A percentile compares a stretch with the other conserved stretches of the same genome.
phyloP scores from a whole-genome alignment of 140 eudicot genomes.

The Oenanthe javanica region DNA sequence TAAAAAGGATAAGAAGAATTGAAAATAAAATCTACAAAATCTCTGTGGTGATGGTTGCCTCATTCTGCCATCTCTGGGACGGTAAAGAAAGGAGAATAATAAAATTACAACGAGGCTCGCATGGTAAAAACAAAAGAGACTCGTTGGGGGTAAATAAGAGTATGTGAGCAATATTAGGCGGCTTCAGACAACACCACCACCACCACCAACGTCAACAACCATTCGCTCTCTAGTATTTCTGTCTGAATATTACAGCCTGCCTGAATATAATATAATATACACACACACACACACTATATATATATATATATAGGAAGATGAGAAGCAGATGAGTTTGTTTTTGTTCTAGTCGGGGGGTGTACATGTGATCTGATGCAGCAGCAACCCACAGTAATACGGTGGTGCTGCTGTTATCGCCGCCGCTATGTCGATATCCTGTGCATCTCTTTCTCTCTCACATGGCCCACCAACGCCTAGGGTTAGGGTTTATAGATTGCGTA shows the following conservation, averaged over 20 bases:
- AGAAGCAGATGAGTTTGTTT: not conserved
- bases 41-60: too few relatives aligned
- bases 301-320: not conserved
- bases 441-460: not conserved
- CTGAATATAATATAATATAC: too few relatives aligned
- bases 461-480: not conserved
- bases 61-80: too few relatives aligned
- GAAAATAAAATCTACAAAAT: too few relatives aligned
- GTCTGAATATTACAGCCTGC: not conserved
- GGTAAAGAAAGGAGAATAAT: too few relatives aligned
- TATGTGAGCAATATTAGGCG: not conserved
- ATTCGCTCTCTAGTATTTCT: not conserved
- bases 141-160: too few relatives aligned
- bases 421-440: conserved; percentile 5
- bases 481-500: conserved; percentile 5
- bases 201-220: not conserved
- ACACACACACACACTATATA: too few relatives aligned
- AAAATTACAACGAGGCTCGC: too few relatives aligned
- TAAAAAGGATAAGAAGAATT: too few relatives aligned
- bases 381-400: not conserved
- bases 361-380: not conserved
- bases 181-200: not conserved
- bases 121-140: too few relatives aligned
- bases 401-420: not conserved
- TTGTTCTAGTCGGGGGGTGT: not conserved